Base-by-base conservation (phyloP, 352 stramenopile species). In the Phytophthora podocarpi region DNA sequence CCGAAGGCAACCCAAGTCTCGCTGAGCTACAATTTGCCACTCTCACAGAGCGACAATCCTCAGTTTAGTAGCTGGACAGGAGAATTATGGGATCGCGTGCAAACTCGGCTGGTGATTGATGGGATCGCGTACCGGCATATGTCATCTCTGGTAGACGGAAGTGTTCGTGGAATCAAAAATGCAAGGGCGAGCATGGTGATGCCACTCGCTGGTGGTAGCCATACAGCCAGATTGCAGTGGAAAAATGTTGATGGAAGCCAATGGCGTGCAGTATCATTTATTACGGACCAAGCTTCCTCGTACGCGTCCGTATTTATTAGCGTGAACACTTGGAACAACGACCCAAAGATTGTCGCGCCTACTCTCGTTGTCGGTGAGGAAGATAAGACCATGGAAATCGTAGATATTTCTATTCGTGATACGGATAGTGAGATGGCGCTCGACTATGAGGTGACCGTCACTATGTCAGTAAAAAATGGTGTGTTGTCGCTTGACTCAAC, bases 1-100 rank as follows among this genome's bases (percentile, higher is more conserved):
- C 70, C 78, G 8, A 84, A 79, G 9, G 63, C 67, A 24, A 83
- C 79, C 2, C 74, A 68, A 45, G 82, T 90, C 7, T 80, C 69
- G 1, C 59, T 93, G n/a, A 87, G 75, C 46, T 93, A 93, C 62
- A 86, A 87, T 31, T 64, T 93, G 8, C 85, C 85, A 1, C 65
- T 91, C 11, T 76, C 80, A 4, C 85, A 93, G 50, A 76, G 68
- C 42, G 85, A 91, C 30, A 93, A 93, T 32, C 81, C 84, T 0
- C 70, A 83, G 40, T 89, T 93, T 40, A 70, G 56, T 24, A 69
- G 47, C 24, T 90, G 78, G 78, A 80, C 39, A 3, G 55, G 59
- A n/a, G 47, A 72, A 0, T 67, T 55, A 1, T 91, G 81, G 80
- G 58, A 68, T 13, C 76, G 85, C 5, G 77, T 93, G 8, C 63